phyloP scores from a whole-genome alignment of 164 flowering plant species.

The Aristolochia fimbriata region DNA sequence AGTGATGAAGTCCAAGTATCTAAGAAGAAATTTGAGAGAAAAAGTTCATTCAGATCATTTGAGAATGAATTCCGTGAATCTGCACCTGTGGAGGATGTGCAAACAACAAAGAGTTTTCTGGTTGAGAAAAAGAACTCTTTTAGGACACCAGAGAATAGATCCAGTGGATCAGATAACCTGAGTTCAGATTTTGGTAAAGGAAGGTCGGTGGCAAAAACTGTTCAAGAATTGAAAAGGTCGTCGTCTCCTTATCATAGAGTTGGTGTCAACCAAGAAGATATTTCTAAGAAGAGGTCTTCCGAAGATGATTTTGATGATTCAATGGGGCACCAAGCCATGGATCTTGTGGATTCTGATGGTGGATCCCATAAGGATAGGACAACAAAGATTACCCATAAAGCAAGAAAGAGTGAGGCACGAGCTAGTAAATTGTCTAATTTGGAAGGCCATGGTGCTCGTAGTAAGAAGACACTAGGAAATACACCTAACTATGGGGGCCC shows the following conservation, averaged over 20 bases:
- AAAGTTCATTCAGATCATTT: slow-evolving; percentile 50
- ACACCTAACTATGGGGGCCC: slow-evolving; percentile 31
- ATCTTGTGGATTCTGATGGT: slow-evolving; percentile 28
- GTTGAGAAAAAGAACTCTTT: slow-evolving; percentile 62
- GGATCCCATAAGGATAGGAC: slow-evolving; percentile 30
- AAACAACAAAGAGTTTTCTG: slow-evolving; percentile 27
- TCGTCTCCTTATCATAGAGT: slow-evolving; percentile 24
- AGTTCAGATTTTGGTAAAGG: slow-evolving; percentile 37
- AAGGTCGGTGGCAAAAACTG: slow-evolving; percentile 26
- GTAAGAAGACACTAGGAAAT: slow-evolving; percentile 22
- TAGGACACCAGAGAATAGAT: slow-evolving; percentile 34
- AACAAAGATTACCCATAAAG: slow-evolving; percentile 25
- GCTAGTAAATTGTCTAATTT: slow-evolving; percentile 17
- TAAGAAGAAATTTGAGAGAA: slow-evolving; percentile 35
- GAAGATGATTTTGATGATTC: slow-evolving; percentile 42
- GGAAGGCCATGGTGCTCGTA: slow-evolving; percentile 31
- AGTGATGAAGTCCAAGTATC: slow-evolving; percentile 5
- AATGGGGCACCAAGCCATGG: slow-evolving; percentile 24
- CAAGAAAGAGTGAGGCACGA: slow-evolving; percentile 30
- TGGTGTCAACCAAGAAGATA: slow-evolving; percentile 25
- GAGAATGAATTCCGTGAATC: slow-evolving; percentile 22
- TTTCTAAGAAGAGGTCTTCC: slow-evolving; percentile 29
- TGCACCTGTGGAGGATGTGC: slow-evolving; percentile 25
- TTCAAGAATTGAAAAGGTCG: slow-evolving; percentile 32
- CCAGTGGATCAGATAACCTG: slow-evolving; percentile 30